A percentile compares a stretch with the other conserved stretches of the same genome.
Conservation (phyloP, 2,329 filamentous ascomycete species). For the Rutstroemia sp. region DNA sequence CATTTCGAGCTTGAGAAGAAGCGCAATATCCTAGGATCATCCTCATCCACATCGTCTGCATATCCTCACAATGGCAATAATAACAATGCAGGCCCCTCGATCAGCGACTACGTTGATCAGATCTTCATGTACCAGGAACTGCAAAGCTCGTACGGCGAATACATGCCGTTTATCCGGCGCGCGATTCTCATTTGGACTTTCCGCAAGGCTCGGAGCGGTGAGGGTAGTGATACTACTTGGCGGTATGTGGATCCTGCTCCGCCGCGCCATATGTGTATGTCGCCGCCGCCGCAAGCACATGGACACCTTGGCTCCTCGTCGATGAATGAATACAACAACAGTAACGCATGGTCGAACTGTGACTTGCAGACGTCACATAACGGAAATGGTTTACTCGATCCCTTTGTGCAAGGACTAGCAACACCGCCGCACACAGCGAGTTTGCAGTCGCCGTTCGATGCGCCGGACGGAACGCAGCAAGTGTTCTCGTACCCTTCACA, state of each 20-base stretch:
- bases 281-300: conserved; percentile 29
- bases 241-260: conserved; percentile 40
- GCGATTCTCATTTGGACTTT: conserved; percentile 59
- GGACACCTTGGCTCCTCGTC: conserved; percentile 44
- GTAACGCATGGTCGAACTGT: neutral
- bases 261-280: conserved; percentile 23
- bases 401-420: conserved; percentile 44
- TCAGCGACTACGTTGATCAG: conserved; percentile 50
- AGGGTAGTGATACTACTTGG: conserved; percentile 50
- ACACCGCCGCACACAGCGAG: conserved; percentile 50
- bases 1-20: conserved; percentile 31
- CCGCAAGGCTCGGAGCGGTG: conserved; percentile 41
- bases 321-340: conserved; percentile 50
- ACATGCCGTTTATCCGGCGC: conserved; percentile 45
- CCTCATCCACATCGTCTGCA: too few species aligned
- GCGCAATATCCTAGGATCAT: conserved; percentile 36
- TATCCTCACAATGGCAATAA: too few species aligned
- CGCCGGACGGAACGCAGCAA: neutral
- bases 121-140: conserved; percentile 63
- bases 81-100: conserved; percentile 27
- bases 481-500: conserved; percentile 11
- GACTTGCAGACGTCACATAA: neutral
- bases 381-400: conserved; percentile 37
- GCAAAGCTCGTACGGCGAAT: conserved; percentile 45
- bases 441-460: conserved; percentile 31